Percentiles rank a stretch among this genome's conserved stretches.
These are phyloP conservation scores for Piper betle DNA, from an alignment of 164 flowering plant species.

Conservation along the genomic window DNA sequence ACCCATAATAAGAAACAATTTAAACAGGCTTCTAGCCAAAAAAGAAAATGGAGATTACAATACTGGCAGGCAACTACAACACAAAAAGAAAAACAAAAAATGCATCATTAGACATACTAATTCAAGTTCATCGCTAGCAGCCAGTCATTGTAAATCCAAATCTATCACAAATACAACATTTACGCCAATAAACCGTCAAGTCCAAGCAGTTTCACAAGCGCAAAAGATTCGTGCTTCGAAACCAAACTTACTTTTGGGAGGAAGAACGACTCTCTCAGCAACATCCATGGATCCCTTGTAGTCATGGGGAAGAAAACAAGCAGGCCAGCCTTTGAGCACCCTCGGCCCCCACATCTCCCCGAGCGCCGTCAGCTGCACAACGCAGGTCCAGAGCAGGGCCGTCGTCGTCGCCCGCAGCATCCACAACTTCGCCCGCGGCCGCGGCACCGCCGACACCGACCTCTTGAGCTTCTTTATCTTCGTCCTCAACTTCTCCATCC, in stretches of 20 bases:
- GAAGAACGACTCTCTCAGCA: slow-evolving; percentile 12
- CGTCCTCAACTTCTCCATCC: slow-evolving; percentile 19
- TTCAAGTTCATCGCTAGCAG: not conserved
- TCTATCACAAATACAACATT: no score
- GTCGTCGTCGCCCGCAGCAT: slow-evolving; percentile 68
- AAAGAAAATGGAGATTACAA: no score
- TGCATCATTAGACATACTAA: not conserved
- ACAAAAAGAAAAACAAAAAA: not conserved
- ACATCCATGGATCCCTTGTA: slow-evolving; percentile 6
- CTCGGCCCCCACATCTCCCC: slow-evolving; percentile 77
- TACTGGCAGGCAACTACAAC: not conserved
- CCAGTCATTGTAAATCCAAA: not conserved
- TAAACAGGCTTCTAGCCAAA: no score
- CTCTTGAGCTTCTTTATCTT: slow-evolving; percentile 24
- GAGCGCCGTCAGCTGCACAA: slow-evolving; percentile 65
- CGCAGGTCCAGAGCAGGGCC: slow-evolving; percentile 73
- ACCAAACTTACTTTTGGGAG: slow-evolving; percentile 24
- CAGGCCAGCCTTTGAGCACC: slow-evolving; percentile 82
- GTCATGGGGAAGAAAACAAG: slow-evolving; percentile 34
- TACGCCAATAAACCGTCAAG: not conserved
- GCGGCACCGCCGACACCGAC: not conserved
- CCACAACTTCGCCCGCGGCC: slow-evolving; percentile 49
- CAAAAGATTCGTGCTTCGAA: no score
- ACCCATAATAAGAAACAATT: no score
- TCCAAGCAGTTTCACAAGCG: no score